These are phyloP conservation scores for Arachis monticola DNA, from an alignment of 331 rosid species.

Conservation along the genomic window DNA sequence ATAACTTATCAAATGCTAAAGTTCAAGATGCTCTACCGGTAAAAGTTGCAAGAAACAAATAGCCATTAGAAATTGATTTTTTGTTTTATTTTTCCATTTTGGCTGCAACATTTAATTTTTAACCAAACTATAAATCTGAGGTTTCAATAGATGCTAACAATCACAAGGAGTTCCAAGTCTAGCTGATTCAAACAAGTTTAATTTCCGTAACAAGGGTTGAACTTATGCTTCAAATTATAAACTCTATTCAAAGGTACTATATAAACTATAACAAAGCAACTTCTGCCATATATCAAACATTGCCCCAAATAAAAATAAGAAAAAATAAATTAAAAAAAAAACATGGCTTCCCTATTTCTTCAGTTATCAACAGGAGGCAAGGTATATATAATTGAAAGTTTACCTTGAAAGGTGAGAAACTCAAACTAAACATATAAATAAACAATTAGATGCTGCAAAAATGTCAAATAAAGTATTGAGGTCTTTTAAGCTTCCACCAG, in stretches of 20 bases:
- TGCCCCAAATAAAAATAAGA: neutral
- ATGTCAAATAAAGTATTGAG: constrained; percentile 41
- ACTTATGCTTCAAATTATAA: constrained; percentile 11
- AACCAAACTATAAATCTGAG: neutral
- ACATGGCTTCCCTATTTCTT: constrained; percentile 32
- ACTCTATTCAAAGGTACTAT: constrained; percentile 35
- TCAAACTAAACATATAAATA: constrained; percentile 44
- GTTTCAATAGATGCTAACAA: neutral
- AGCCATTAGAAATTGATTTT: too few species aligned
- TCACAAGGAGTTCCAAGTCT: neutral
- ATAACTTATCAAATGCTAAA: too few species aligned
- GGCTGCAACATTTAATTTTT: too few species aligned
- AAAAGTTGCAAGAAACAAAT: too few species aligned
- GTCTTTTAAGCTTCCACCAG: constrained; percentile 42
- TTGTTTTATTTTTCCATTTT: neutral
- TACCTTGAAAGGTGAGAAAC: constrained; percentile 30
- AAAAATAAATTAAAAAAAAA: neutral
- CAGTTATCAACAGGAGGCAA: constrained; percentile 39
- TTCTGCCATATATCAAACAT: neutral
- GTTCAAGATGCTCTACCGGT: too few species aligned
- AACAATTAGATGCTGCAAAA: constrained; percentile 57
- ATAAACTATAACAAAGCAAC: constrained; percentile 28
- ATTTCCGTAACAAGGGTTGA: constrained; percentile 6
- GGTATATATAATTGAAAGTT: constrained; percentile 37
- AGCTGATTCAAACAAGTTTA: neutral